A percentile compares a stretch with the other conserved stretches of the same genome.
Conservation (phyloP, 768 basidiomycete species). For the Royoungia palumana region DNA sequence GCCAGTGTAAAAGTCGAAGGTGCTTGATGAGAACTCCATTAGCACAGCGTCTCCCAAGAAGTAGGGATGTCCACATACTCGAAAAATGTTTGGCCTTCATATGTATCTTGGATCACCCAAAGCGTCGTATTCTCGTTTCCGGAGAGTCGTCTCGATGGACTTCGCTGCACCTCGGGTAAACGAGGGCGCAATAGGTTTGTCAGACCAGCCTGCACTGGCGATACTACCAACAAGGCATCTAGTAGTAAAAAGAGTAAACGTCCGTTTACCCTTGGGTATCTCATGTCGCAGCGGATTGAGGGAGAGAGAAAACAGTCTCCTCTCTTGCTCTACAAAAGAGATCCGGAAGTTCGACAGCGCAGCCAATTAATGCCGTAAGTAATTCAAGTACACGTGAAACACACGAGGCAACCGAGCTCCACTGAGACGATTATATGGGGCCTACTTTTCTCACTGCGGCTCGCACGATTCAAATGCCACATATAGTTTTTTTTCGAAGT, state of each 20-base stretch:
- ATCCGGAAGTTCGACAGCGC: slow-evolving; percentile 13
- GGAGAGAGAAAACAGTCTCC: slow-evolving; percentile 1
- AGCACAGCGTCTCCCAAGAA: slow-evolving; percentile 1
- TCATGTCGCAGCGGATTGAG: slow-evolving; percentile 13
- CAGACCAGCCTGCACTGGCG: slow-evolving; percentile 13
- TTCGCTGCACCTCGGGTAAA: not conserved
- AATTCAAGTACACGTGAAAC: slow-evolving; percentile 15
- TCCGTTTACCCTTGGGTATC: slow-evolving; percentile 8
- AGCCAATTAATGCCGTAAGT: slow-evolving; percentile 15
- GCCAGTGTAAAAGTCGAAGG: slow-evolving; percentile 56
- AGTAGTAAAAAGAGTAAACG: slow-evolving; percentile 12
- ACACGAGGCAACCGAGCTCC: slow-evolving; percentile 17
- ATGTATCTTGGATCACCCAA: slow-evolving; percentile 68
- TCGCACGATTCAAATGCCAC: not conserved
- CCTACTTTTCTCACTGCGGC: slow-evolving; percentile 2
- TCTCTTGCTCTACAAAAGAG: not conserved
- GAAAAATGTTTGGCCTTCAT: slow-evolving; percentile 65
- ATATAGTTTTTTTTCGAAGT: slow-evolving; percentile 13
- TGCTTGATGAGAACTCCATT: slow-evolving; percentile 34
- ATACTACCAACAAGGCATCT: slow-evolving; percentile 10
- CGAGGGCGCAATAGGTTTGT: slow-evolving; percentile 2
- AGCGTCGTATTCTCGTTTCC: slow-evolving; percentile 38
- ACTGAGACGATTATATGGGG: not conserved
- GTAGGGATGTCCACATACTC: slow-evolving; percentile 44
- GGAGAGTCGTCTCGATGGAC: slow-evolving; percentile 16